Percentiles rank a stretch among this genome's conserved stretches.
These are phyloP conservation scores for Penicillium occitanis DNA, from an alignment of 2,329 filamentous ascomycete genomes.

Conservation along the genomic window DNA sequence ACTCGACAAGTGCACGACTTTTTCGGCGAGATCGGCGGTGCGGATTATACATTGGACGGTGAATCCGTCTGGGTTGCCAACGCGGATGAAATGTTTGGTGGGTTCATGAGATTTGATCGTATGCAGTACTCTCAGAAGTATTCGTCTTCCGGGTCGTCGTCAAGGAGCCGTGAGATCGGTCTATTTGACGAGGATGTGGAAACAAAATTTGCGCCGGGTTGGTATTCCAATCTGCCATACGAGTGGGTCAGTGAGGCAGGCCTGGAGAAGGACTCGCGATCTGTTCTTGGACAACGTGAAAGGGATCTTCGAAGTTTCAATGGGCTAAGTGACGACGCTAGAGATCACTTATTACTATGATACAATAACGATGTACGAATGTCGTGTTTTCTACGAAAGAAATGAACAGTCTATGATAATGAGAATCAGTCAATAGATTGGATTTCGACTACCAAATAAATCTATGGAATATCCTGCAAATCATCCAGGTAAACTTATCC, in stretches of 20 bases:
- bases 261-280: constrained; percentile 38
- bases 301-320: constrained; percentile 36
- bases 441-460: not conserved
- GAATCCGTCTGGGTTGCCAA: constrained; percentile 46
- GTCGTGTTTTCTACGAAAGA: not conserved
- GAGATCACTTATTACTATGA: constrained; percentile 34
- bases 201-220: constrained; percentile 15
- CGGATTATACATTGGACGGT: constrained; percentile 45
- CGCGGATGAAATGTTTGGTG: constrained; percentile 44
- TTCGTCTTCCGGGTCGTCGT: constrained; percentile 17
- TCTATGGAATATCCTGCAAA: not conserved
- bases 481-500: no score
- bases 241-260: constrained; percentile 40
- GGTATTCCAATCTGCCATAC: constrained; percentile 34
- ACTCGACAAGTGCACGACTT: constrained; percentile 47
- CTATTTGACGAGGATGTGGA: not conserved
- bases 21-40: constrained; percentile 48
- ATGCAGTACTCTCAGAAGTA: constrained; percentile 39
- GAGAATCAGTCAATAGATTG: not conserved
- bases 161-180: not conserved
- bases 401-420: not conserved
- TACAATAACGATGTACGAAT: not conserved
- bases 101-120: constrained; percentile 47
- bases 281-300: constrained; percentile 36
- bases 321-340: constrained; percentile 35